Base-by-base conservation (phyloP, 768 basidiomycete species). In the Cystofilobasidium bisporidii region DNA sequence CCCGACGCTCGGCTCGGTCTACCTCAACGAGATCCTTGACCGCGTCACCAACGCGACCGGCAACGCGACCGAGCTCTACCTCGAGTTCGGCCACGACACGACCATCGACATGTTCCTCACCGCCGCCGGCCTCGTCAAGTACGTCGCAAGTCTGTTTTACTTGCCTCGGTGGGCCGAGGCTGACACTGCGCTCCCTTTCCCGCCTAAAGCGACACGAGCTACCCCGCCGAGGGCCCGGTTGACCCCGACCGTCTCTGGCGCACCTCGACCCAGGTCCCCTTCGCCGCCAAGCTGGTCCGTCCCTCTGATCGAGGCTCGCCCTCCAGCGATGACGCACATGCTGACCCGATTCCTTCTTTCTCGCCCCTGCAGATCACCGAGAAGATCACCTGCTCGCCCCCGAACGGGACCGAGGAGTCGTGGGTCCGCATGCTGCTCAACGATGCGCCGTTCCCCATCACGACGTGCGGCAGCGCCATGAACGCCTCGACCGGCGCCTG, bases 41-140 rank as follows among this genome's bases (percentile, higher is more conserved):
- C 77, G 80, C 76, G 75, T 80, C 57, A 74, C 75, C 33, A 79
- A 79, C 72, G 67, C 71, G 26, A 77, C 76, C 30, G 77, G 74
- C 40, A 74, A 77, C 58, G 75, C 77, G 18, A 61, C 60, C 12
- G 53, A 67, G 38, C 62, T 79, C 26, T 79, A 78, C 72, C 73
- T 81, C 30, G 79, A 81, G 72, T 81, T 80, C 68, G 80, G 79
- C 5, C 79, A 80, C 69, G 79, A 80, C 62, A 79, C 76, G 10
- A 79, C 77, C 43, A 76, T 81, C 65, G 76, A 80, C 70, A 53
- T 78, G 30, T 77, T 77, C 8, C 67, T 80, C 38, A 77, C 80
- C 28, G 78, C 78, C 1, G 75, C 80, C 69, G 76, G 76, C 0
- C 73, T 79, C 24, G 79, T 77, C 66, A 76, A 77, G 78, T 79